A percentile compares a stretch with the other conserved stretches of the same genome.
Conservation (phyloP, 2,329 filamentous ascomycete species). For the Cercospora zeina region DNA sequence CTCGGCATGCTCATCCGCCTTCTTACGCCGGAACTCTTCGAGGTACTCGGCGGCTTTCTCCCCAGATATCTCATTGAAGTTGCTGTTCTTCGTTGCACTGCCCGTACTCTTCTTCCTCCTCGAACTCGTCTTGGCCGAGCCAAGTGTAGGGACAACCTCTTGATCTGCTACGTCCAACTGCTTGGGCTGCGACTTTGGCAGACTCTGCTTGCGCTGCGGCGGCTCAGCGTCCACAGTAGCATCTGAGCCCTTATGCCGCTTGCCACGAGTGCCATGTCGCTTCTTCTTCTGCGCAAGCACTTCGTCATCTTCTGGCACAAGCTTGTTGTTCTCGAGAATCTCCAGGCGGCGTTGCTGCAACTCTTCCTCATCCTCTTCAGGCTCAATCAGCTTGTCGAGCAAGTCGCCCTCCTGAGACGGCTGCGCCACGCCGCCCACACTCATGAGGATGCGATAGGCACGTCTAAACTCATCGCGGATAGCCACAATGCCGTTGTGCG, state of each 20-base stretch:
- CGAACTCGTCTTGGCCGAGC: slow-evolving; percentile 21
- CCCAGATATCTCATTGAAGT: slow-evolving; percentile 33
- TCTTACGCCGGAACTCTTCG: slow-evolving; percentile 34
- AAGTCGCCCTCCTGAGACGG: slow-evolving; percentile 21
- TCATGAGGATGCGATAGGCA: slow-evolving; percentile 70
- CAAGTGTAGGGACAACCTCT: slow-evolving; percentile 35
- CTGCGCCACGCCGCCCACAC: slow-evolving; percentile 46
- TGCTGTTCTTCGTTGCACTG: slow-evolving; percentile 20
- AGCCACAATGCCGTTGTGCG: slow-evolving; percentile 74
- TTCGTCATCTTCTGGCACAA: slow-evolving; percentile 9
- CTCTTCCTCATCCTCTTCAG: slow-evolving; percentile 13
- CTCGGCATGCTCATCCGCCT: slow-evolving; percentile 34
- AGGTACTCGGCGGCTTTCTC: slow-evolving; percentile 32
- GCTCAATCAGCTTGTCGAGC: slow-evolving; percentile 24
- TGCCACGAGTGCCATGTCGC: slow-evolving; percentile 2
- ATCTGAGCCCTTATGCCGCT: slow-evolving; percentile 1
- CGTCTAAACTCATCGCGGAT: slow-evolving; percentile 83
- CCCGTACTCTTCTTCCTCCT: slow-evolving; percentile 26
- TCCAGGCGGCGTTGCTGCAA: slow-evolving; percentile 17
- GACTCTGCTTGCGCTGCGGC: slow-evolving; percentile 11
- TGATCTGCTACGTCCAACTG: slow-evolving; percentile 30
- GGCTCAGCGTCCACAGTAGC: not conserved
- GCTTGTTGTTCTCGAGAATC: slow-evolving; percentile 13
- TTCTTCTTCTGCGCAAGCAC: slow-evolving; percentile 11
- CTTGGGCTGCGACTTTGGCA: slow-evolving; percentile 7